phyloP scores from a whole-genome alignment of 2,329 filamentous ascomycete species.

The Botrytis hyacinthi region DNA sequence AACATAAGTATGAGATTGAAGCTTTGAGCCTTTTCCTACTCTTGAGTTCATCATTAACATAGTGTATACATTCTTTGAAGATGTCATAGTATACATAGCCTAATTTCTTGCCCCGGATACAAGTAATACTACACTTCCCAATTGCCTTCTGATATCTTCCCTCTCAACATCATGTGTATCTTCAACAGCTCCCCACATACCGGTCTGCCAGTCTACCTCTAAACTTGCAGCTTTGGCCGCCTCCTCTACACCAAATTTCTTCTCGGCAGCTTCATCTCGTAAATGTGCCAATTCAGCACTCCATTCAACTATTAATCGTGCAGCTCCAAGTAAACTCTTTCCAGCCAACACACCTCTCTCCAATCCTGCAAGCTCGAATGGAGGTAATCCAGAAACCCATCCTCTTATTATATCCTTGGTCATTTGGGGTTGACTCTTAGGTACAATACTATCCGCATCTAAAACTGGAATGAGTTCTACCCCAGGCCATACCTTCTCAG shows the following conservation, averaged over 20 bases:
- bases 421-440: conserved; percentile 66
- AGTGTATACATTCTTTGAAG: conserved; percentile 19
- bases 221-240: conserved; percentile 74
- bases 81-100: not conserved
- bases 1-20: not conserved
- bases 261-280: conserved; percentile 39
- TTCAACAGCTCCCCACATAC: conserved; percentile 93
- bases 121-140: conserved; percentile 82
- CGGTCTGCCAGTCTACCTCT: conserved; percentile 88
- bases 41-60: not conserved
- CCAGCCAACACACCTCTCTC: conserved; percentile 81
- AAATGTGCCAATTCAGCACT: conserved; percentile 65
- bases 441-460: conserved; percentile 74
- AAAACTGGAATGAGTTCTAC: conserved; percentile 77
- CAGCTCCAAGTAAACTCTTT: conserved; percentile 80
- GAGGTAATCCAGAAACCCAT: conserved; percentile 70
- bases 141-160: conserved; percentile 82
- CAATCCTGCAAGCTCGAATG: conserved; percentile 82
- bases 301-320: conserved; percentile 81
- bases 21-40: not conserved
- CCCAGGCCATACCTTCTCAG: conserved; percentile 76
- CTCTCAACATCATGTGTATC: conserved; percentile 94
- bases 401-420: conserved; percentile 75
- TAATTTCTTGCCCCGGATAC: conserved; percentile 55
- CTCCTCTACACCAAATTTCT: conserved; percentile 74